Evolutionary conservation across 2,329 filamentous ascomycete species (phyloP).

Genomic region (Sporothrix inflata): DNA sequence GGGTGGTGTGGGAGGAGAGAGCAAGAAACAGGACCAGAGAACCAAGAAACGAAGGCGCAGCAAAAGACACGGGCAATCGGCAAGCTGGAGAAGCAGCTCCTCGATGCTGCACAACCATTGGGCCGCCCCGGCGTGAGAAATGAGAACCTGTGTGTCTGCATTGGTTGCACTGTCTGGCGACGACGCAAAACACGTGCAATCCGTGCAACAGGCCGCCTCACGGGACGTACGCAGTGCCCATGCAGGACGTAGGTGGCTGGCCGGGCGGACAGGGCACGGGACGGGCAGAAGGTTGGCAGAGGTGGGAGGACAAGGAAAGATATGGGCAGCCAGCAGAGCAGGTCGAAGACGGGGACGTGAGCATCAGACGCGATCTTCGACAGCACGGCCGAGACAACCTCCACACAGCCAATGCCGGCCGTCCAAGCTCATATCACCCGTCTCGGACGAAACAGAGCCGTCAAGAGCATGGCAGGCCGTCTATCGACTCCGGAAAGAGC

Average conservation of each 20-base stretch:
- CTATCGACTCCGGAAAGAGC: not conserved
- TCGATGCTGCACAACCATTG: not conserved
- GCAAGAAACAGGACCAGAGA: not conserved
- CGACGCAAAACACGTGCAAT: constrained; percentile 5
- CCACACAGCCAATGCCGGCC: not conserved
- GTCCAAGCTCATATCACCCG: not conserved
- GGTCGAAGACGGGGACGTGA: not conserved
- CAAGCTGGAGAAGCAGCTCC: not conserved
- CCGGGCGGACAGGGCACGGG: not conserved
- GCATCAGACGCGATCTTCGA: not conserved
- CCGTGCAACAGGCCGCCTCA: not conserved
- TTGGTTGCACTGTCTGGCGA: not conserved
- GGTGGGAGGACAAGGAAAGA: not conserved
- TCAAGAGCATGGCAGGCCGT: too few relatives aligned
- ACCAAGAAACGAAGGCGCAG: not conserved
- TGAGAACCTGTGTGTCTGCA: constrained; percentile 2
- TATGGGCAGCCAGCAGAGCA: not conserved
- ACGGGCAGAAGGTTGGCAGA: constrained; percentile 5
- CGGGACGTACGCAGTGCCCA: not conserved
- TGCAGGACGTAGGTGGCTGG: not conserved
- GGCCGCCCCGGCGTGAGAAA: not conserved
- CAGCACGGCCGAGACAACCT: not conserved
- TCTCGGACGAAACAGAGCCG: not conserved
- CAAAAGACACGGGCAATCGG: not conserved
- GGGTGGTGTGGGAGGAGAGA: not conserved